A percentile compares a stretch with the other conserved stretches of the same genome.
These are phyloP conservation scores for Thraustochytrium striatum DNA, from an alignment of 352 stramenopile species.

Conservation along the genomic window DNA sequence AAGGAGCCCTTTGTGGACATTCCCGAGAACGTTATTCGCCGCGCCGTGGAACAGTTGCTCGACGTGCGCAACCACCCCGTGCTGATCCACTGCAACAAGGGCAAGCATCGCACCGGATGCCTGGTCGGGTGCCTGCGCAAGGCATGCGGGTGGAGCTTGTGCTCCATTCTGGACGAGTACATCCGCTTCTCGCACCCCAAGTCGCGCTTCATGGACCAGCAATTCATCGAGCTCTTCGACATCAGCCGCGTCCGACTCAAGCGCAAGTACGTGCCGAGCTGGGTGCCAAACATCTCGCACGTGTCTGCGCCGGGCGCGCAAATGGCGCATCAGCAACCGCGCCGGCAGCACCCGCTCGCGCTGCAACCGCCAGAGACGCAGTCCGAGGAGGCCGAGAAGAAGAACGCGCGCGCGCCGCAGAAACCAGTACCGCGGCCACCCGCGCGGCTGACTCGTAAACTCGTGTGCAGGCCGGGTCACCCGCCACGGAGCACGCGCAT, in stretches of 20 bases:
- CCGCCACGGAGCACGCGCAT: too few species aligned
- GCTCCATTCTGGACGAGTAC: slow-evolving; percentile 45
- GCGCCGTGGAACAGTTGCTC: slow-evolving; percentile 68
- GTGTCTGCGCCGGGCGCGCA: slow-evolving; percentile 8
- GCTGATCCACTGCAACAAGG: slow-evolving; percentile 48
- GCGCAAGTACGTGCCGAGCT: slow-evolving; percentile 8
- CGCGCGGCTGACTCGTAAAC: too few species aligned
- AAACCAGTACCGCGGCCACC: too few species aligned
- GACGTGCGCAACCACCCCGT: slow-evolving; percentile 65
- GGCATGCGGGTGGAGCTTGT: slow-evolving; percentile 39
- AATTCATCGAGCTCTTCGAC: slow-evolving; percentile 66
- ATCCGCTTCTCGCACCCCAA: slow-evolving; percentile 71
- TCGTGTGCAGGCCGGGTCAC: too few species aligned
- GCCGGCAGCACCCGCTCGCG: too few species aligned
- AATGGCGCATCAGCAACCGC: too few species aligned
- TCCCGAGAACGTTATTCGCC: slow-evolving; percentile 68
- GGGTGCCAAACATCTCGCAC: background rate
- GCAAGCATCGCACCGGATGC: slow-evolving; percentile 49
- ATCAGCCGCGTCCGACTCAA: slow-evolving; percentile 47
- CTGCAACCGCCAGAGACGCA: too few species aligned
- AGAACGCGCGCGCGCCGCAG: too few species aligned
- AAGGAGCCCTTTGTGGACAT: slow-evolving; percentile 81
- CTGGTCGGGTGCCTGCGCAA: slow-evolving; percentile 48
- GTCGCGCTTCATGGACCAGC: slow-evolving; percentile 67
- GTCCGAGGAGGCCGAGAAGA: too few species aligned